Base-by-base conservation (phyloP, 495 filamentous ascomycete species). In the Penicillium canescens region DNA sequence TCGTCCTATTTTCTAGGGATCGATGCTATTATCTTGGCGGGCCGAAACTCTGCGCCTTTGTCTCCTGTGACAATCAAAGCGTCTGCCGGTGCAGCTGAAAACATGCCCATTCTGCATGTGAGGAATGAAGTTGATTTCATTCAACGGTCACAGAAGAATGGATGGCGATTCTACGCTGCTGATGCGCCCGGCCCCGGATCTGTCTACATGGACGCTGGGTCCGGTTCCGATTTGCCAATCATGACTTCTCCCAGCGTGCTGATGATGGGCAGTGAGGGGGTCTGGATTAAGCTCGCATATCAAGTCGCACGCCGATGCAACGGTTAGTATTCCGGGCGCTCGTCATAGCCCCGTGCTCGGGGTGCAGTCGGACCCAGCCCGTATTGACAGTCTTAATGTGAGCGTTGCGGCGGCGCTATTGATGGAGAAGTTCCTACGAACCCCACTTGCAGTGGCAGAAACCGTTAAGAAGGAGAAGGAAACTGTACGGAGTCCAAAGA, bases 151-250 rank as follows among this genome's bases (percentile, higher is more conserved):
- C 79, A 82, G 42, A 73, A 74, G 33, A 81, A 83, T 31, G 94
- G 91, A 2, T 98, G 94, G 94, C 73, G 79, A 23, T 81, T 96
- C 40, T 96, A 88, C 53, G 92, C 90, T 4, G 89, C 92, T 13
- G 83, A 86, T 42, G 82, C 88, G 2, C 82, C 82, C 3, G 60
- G 60, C 1, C 63, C 61, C 2, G 68, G 55, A n/a, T 63, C 67
- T 21, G 63, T 59, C 1, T 62, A 57, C 45, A 14, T 72, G 18
- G 64, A 68, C 21, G 1, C 18, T 18, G 18, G 46, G 48, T 11
- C 28, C 28, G 37, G 20, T 21, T 26, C 34, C 47, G 38, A 40
- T n/a, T 51, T 55, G 38, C 86, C 86, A 4, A 58, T 91, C 13
- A 63, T 66, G 1, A 69, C 76, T 8, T 71, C 84, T 23, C 91